phyloP scores from a whole-genome alignment of 345 rosid species.

The Eucalyptus paniculata region DNA sequence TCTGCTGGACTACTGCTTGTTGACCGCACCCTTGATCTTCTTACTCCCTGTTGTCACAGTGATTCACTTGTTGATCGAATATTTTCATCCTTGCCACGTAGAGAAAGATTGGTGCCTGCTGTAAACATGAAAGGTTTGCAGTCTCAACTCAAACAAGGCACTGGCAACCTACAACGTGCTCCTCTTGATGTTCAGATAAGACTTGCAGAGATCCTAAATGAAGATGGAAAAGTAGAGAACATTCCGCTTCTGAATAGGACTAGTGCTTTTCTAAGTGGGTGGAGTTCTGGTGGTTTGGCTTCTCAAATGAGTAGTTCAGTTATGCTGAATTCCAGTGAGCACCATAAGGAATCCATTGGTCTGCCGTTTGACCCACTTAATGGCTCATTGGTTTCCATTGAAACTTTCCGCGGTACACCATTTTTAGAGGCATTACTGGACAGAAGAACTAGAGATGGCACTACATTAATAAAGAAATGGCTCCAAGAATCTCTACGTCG shows the following conservation, averaged over 20 bases:
- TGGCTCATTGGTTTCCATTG: conserved; percentile 70
- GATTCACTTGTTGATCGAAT: conserved; percentile 88
- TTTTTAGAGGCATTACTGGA: conserved; percentile 81
- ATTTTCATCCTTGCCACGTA: conserved; percentile 68
- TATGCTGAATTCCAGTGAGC: conserved; percentile 9
- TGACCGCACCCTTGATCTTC: conserved; percentile 91
- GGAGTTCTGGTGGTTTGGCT: conserved; percentile 38
- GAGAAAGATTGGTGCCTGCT: conserved; percentile 32
- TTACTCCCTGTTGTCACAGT: conserved; percentile 87
- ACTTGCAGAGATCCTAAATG: conserved; percentile 45
- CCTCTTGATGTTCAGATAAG: conserved; percentile 77
- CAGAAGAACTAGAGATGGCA: conserved; percentile 79
- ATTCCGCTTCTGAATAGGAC: conserved; percentile 38
- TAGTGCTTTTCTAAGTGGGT: conserved; percentile 62
- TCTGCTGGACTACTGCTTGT: conserved; percentile 82
- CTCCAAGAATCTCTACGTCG: conserved; percentile 75
- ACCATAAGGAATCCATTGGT: conserved; percentile 12
- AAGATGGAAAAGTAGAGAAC: conserved; percentile 19
- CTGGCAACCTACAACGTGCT: conserved; percentile 36
- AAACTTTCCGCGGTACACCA: conserved; percentile 72
- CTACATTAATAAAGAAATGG: conserved; percentile 82
- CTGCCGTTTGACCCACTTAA: conserved; percentile 23
- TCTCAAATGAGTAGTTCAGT: conserved; percentile 15
- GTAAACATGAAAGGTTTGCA: conserved; percentile 31
- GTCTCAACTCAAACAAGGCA: conserved; percentile 29